Base-by-base conservation (phyloP, 306 rosid genomes). In the Dalbergia cultrata region DNA sequence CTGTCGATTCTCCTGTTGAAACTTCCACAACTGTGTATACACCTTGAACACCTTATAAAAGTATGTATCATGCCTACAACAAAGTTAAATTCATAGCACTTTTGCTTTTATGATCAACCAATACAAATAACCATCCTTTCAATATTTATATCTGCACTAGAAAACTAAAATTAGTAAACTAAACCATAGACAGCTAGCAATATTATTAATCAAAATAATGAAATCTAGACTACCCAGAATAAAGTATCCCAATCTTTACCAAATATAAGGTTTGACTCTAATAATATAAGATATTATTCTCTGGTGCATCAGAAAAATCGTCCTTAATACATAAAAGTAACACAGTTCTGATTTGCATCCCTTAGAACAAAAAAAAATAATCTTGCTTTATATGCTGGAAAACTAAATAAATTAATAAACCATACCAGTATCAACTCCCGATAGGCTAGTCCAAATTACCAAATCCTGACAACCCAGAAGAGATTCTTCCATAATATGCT, bases 1-100 rank as follows among this genome's bases (percentile, higher is more conserved):
- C 71, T 91, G 98, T 26, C 98, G 93, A 78, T 95, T 91, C 84
- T 93, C 98, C 70, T 95, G 98, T 82, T 93, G 99, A 70, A 93
- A 89, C 82, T 95, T 95, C 99, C 98, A 95, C 72, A 95, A 81
- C 75, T 90, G 93, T 0, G 99, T 93, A 88, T 95, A 95, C 63
- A 95, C 92, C 84, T 91, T 95, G 88, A 95, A 95, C 58, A 93
- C 97, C 85, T 95, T 95, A 66, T 85, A 92, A 72, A 95, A 95
- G 79, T 93, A 91, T 2, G 97, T 85, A 79, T 95, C 97, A 60
- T 91, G 90, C 91, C 97, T 92, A 74, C 70, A 76, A 58, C 57
- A 62, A 79, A 74, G 75, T 52, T 78, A 82, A 67, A 68, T 9
- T 13, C 45, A 56, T 16, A 35, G 43, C 9, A 37, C 53, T 53